These are phyloP conservation scores for Byssothecium circinans DNA, from an alignment of 2,329 filamentous ascomycete species.

Conservation along the genomic window DNA sequence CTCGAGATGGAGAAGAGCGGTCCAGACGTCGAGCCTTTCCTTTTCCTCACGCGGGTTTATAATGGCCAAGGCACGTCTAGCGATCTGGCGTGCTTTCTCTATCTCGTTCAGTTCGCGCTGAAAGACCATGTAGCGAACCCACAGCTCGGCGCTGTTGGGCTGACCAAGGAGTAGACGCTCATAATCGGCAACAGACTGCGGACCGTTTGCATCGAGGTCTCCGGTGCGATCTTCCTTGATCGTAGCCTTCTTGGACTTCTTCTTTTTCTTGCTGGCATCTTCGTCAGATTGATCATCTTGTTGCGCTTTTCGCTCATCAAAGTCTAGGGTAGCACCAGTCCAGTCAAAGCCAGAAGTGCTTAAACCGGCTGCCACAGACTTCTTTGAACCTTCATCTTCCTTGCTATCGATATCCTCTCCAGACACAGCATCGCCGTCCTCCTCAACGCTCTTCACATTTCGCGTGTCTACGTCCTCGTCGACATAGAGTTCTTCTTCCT, in stretches of 20 bases:
- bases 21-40: slow-evolving; percentile 95
- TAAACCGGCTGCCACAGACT: slow-evolving; percentile 55
- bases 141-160: slow-evolving; percentile 88
- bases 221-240: slow-evolving; percentile 87
- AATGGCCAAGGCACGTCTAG: slow-evolving; percentile 84
- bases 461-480: slow-evolving; percentile 50
- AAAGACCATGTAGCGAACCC: slow-evolving; percentile 99
- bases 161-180: slow-evolving; percentile 90
- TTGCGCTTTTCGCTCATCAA: slow-evolving; percentile 56
- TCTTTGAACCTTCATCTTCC: slow-evolving; percentile 18
- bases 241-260: slow-evolving; percentile 73
- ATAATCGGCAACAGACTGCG: slow-evolving; percentile 87
- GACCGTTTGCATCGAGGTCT: slow-evolving; percentile 85
- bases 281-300: slow-evolving; percentile 59
- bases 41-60: slow-evolving; percentile 90
- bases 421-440: slow-evolving; percentile 39
- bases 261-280: slow-evolving; percentile 55
- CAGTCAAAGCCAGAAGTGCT: slow-evolving; percentile 83
- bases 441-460: slow-evolving; percentile 44
- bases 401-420: slow-evolving; percentile 38
- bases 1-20: slow-evolving; percentile 91
- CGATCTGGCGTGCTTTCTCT: slow-evolving; percentile 83
- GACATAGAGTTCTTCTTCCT: slow-evolving; percentile 40
- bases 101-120: slow-evolving; percentile 90
- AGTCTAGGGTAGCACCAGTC: slow-evolving; percentile 64